Evolutionary conservation across 2,329 filamentous ascomycete species (phyloP), one percentile per base, ranked within the genome.

Genomic region (Xylariaceae sp.): DNA sequence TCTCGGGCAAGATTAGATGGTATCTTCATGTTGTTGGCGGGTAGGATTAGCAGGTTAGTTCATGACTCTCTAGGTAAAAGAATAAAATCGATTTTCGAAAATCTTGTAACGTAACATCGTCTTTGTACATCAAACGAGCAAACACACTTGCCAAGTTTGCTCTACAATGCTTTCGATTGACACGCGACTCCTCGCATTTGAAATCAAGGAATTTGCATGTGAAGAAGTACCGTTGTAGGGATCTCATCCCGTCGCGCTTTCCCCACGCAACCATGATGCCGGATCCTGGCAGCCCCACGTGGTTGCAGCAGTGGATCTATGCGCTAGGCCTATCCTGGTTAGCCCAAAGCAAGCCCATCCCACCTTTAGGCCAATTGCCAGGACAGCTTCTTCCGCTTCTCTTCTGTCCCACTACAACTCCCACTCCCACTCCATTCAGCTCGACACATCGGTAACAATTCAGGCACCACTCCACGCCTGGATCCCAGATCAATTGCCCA

Each of bases 251-350:
- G 34, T 18, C 51, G 13, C 37, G 35, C 35, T 41, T n/a, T 23
- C 37, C 18, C 54, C 54, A 49, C 15, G 15, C 15, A 35, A 30
- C 7, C 49, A 11, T 51, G 23, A 51, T 34, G 23, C 11, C 49
- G 7, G 15, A 60, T 51, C 58, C 58, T 39, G 56, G 54, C 35
- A 30, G 13, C 17, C 13, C 51, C 58, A 57, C 56, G 58, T 56
- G 53, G 58, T 35, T 47, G 37, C 9, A 15, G 30, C 48, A 13
- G 15, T 41, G 37, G 37, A 13, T 41, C 37, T 41, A 7, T 41
- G 11, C 9, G 37, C 37, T 41, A 41, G 37, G 0, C 37, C 37
- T 3, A 10, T 9, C 11, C 9, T 0, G 37, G 37, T 8, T 41
- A 41, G 37, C 5, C 1, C 37, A 30, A 4, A 30, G 5, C 23